These are phyloP conservation scores for Diaporthe amygdali DNA, from an alignment of 2,329 filamentous ascomycete genomes.

Conservation along the genomic window DNA sequence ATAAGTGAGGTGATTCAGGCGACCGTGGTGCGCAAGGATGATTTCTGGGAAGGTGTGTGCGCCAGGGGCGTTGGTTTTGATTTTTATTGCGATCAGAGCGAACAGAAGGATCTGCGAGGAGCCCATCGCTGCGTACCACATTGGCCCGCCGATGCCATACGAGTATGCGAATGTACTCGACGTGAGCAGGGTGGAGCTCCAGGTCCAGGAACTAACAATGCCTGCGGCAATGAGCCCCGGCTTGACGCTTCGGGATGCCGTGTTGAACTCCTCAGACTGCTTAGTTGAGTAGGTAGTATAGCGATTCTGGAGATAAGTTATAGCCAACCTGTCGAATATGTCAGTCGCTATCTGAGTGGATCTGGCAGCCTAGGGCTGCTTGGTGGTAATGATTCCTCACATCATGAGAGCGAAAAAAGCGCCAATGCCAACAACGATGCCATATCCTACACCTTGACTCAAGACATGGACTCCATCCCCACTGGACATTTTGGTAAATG, in stretches of 20 bases:
- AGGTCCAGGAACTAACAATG: conserved; percentile 55
- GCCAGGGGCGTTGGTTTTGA: conserved; percentile 44
- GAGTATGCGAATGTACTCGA: conserved; percentile 46
- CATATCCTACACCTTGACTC: conserved; percentile 46
- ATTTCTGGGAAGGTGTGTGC: conserved; percentile 50
- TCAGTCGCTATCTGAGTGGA: background rate
- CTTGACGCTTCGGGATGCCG: conserved; percentile 47
- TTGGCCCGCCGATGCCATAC: conserved; percentile 45
- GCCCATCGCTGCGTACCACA: conserved; percentile 48
- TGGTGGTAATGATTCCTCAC: conserved; percentile 29
- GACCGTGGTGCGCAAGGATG: conserved; percentile 42
- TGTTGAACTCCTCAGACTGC: conserved; percentile 52
- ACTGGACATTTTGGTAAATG: conserved; percentile 18
- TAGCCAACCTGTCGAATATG: conserved; percentile 31
- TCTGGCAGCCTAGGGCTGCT: background rate
- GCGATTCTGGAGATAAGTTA: conserved; percentile 47
- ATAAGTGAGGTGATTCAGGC: conserved; percentile 42
- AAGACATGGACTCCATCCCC: conserved; percentile 19
- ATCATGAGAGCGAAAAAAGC: conserved; percentile 48
- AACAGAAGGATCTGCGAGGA: conserved; percentile 47
- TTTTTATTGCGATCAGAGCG: conserved; percentile 45
- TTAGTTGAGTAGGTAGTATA: conserved; percentile 44
- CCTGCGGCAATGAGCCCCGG: conserved; percentile 51
- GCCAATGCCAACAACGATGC: conserved; percentile 55
- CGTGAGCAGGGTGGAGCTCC: conserved; percentile 49